These are phyloP conservation scores for Dovyalis caffra DNA, from an alignment of 345 rosid genomes.

Conservation along the genomic window DNA sequence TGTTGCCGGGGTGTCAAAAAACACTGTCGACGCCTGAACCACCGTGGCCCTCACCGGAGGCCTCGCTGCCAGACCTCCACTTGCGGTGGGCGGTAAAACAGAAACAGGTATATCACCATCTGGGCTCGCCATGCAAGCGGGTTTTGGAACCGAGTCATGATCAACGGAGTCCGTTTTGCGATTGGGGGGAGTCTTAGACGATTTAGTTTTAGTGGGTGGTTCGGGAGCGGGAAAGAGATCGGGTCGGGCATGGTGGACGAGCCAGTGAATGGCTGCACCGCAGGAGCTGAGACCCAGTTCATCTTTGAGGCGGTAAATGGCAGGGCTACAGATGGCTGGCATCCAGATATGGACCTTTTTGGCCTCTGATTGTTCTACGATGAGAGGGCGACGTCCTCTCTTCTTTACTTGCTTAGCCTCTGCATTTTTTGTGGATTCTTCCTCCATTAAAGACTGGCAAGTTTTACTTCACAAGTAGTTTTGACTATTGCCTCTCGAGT, in stretches of 20 bases:
- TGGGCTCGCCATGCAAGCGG: conserved; percentile 6
- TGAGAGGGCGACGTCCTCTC: background rate
- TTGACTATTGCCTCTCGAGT: background rate
- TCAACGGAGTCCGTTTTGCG: background rate
- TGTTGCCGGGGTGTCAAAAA: conserved; percentile 27
- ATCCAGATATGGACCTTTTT: background rate
- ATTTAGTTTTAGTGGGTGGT: background rate
- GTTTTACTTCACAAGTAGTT: background rate
- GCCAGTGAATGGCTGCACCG: conserved; percentile 15
- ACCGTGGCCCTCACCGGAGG: conserved; percentile 18
- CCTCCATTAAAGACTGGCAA: background rate
- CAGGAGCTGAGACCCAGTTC: conserved; percentile 13
- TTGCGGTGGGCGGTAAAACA: background rate
- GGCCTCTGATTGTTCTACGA: background rate
- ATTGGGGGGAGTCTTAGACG: background rate
- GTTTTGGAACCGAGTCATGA: background rate
- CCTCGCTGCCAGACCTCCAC: background rate
- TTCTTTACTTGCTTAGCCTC: background rate
- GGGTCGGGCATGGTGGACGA: conserved; percentile 21
- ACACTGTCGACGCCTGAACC: conserved; percentile 23
- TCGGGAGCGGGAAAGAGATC: conserved; percentile 7
- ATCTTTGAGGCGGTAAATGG: conserved; percentile 6
- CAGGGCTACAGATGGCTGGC: background rate
- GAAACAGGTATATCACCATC: background rate
- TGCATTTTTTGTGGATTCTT: background rate